Evolutionary conservation across 805 yeast genomes (phyloP), one percentile per base, ranked within the genome.

Genomic region (Suhomyces xylopsoci): DNA sequence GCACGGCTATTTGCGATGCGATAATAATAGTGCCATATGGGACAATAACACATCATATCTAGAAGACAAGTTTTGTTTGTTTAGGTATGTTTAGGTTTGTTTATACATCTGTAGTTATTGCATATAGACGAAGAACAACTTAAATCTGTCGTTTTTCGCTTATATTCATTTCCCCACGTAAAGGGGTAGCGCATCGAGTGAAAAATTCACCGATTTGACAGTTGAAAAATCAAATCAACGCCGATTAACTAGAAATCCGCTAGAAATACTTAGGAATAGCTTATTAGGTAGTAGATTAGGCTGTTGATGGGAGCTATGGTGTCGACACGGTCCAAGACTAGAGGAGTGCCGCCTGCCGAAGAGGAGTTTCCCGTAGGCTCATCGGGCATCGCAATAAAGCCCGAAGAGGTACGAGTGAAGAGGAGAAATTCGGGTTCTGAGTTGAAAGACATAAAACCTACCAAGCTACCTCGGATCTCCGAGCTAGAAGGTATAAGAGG

Each of bases 111-210:
- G n/a, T n/a, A n/a, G n/a, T n/a, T n/a, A 20, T 20, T 22, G 25
- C 5, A 22, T 22, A 22, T 22, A 28, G 32, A 28, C 32, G 7
- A 28, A 28, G 7, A 28, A 12, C 32, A 28, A 3, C 4, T 28
- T 4, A 26, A 26, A 20, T 20, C 22, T 20, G 22, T 4, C 22
- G 22, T 20, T 20, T 20, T 20, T 20, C 25, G 25, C 25, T 30
- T n/a, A n/a, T 32, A 4, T 32, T 30, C 34, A 32, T 32, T 45
- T 28, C 48, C 40, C 20, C 48, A 19, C n/a, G 26, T 47, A 47
- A 47, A 36, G 49, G 49, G 49, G 49, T 47, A 34, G 49, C 49
- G 49, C 49, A 47, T 47, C 44, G 49, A 36, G 49, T 47, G 49
- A 47, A 47, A 47, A 47, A 34, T 47, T 47, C 30, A 42, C 28